phyloP scores from a whole-genome alignment of 2,329 filamentous ascomycete genomes.

The Pyricularia sp. region DNA sequence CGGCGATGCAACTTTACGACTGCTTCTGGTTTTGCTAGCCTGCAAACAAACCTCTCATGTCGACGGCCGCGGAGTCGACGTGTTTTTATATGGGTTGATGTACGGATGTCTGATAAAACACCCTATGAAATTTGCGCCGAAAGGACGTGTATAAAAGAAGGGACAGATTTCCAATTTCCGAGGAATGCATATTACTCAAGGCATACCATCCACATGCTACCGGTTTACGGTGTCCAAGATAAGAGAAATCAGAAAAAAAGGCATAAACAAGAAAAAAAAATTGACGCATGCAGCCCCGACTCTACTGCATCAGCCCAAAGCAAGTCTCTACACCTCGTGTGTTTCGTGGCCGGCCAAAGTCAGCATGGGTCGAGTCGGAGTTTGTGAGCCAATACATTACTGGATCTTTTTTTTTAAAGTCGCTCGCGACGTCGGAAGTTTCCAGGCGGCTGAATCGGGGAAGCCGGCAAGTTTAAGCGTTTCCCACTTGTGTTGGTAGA shows the following conservation, averaged over 20 bases:
- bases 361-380: neutral
- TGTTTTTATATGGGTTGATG: neutral
- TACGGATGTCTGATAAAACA: neutral
- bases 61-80: neutral
- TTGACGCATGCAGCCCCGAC: neutral
- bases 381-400: neutral
- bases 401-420: neutral
- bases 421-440: neutral
- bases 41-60: neutral
- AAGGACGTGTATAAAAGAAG: neutral
- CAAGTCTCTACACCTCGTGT: neutral
- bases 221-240: neutral
- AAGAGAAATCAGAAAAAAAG: neutral
- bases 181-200: neutral
- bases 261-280: neutral
- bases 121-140: neutral
- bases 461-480: neutral
- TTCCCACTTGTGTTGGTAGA: neutral
- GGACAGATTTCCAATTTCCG: neutral
- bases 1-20: neutral
- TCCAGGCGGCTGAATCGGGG: neutral
- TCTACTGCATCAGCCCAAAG: neutral
- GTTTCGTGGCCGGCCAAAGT: neutral
- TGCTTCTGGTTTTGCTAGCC: neutral
- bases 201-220: neutral